Evolutionary conservation across 148 eudicot species (phyloP), one percentile per base, ranked within the genome.

Genomic region (Nyssa sinensis): DNA sequence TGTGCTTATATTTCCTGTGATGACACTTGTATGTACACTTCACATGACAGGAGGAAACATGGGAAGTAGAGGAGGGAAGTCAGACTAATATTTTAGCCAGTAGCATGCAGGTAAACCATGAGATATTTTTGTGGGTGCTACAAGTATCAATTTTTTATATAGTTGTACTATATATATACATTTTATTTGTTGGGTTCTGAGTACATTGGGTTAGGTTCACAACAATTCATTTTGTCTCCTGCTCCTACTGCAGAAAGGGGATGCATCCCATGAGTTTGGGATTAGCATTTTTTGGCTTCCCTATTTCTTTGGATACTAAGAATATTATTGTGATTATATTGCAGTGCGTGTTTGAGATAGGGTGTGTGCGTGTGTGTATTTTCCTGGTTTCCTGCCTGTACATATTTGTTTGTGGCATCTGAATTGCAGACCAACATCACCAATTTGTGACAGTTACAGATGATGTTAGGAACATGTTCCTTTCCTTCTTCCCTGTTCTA

Each of bases 41-140:
- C 30, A 34, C 31, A 21, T 63, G 60, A 75, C 86, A 94, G 98
- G 98, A 95, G 77, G 98, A 95, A 90, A 89, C 97, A 69, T 95
- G 98, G 98, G 97, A 93, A 28, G 83, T 88, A 74, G 98, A 92
- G 79, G 98, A 95, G 82, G 98, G 98, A 82, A 92, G 94, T 74
- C 98, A 90, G 83, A 95, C 96, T 62, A 89, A 89, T 80, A 92
- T 95, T 64, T 84, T 95, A 79, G 89, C 98, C 75, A 95, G 98
- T 81, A 95, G 98, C 83, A 92, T 92, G 93, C 97, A 95, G 97
- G 97, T 94, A 81, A 53, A 70, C n/a, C 37, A 62, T 12, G 21
- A 31, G 47, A 79, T 1, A 35, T 64, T 2, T 33, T 28, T 28
- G 59, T 13, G 16, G 53, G 14, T 23, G 7, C 21, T 55, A 3